These are phyloP conservation scores for Xylaria venustula DNA, from an alignment of 495 filamentous ascomycete species.

Conservation along the genomic window DNA sequence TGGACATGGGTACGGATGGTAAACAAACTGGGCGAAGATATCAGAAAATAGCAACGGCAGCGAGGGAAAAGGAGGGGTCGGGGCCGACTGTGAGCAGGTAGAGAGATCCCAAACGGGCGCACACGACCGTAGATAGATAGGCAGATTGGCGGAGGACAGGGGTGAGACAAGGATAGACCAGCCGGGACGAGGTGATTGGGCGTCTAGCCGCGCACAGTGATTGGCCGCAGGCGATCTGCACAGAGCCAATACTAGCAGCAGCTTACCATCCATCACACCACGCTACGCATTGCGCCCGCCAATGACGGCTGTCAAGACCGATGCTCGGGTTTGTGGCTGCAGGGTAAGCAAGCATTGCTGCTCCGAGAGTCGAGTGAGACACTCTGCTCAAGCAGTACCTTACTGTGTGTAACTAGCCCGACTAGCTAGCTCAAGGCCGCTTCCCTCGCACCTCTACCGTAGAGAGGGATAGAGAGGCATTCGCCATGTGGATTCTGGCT, in stretches of 20 bases:
- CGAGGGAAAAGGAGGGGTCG: constrained; percentile 17
- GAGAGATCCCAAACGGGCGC: too few species aligned
- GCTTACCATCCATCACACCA: constrained; percentile 27
- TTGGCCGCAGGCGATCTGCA: constrained; percentile 34
- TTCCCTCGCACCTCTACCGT: neutral
- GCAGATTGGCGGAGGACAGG: neutral
- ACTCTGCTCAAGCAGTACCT: too few species aligned
- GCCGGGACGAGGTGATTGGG: constrained; percentile 34
- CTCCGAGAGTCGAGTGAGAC: constrained; percentile 1
- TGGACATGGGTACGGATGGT: constrained; percentile 1
- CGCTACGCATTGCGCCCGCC: constrained; percentile 16
- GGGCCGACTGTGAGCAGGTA: too few species aligned
- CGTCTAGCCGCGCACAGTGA: constrained; percentile 42
- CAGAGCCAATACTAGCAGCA: constrained; percentile 25
- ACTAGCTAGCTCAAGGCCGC: neutral
- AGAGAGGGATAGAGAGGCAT: neutral
- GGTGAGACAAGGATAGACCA: constrained; percentile 24
- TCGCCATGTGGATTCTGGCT: constrained; percentile 2
- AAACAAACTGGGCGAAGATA: constrained; percentile 11
- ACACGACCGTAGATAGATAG: neutral
- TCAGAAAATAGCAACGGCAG: constrained; percentile 10
- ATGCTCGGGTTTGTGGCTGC: constrained; percentile 16
- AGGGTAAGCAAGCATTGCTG: constrained; percentile 2
- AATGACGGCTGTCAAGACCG: constrained; percentile 12
- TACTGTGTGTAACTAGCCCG: too few species aligned